Percentiles rank a stretch among this genome's conserved stretches.
Evolutionary conservation across 2,329 filamentous ascomycete genomes (phyloP).

Genomic region (Diaporthe amygdali): DNA sequence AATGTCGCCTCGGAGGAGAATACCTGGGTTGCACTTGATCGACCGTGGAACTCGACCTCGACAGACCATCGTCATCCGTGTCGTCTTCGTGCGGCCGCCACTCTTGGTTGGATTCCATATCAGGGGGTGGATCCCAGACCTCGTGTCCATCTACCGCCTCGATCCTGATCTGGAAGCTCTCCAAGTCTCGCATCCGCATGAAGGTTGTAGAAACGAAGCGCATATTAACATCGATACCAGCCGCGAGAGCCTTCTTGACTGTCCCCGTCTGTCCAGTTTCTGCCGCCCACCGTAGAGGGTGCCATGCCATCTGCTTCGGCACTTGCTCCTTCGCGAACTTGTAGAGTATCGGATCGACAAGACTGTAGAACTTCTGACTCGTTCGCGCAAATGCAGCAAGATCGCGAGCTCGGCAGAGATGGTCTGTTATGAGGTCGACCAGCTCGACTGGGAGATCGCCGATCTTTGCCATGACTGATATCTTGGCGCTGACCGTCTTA

Average conservation of each 20-base stretch:
- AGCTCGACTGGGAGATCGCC: constrained; percentile 33
- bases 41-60: neutral
- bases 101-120: neutral
- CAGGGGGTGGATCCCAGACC: neutral
- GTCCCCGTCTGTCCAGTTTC: constrained; percentile 31
- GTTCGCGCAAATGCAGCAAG: constrained; percentile 31
- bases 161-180: neutral
- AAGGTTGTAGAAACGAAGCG: constrained; percentile 24
- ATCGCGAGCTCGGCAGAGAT: constrained; percentile 30
- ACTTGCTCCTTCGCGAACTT: constrained; percentile 24
- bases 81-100: constrained; percentile 13
- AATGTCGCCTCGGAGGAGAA: neutral
- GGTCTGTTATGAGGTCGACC: constrained; percentile 31
- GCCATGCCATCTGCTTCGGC: constrained; percentile 22
- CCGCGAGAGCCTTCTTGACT: constrained; percentile 30
- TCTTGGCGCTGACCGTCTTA: neutral
- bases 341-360: constrained; percentile 33
- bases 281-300: constrained; percentile 33
- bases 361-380: constrained; percentile 30
- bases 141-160: neutral
- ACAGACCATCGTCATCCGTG: neutral
- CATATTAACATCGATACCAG: constrained; percentile 31
- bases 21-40: neutral
- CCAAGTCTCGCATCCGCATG: constrained; percentile 7
- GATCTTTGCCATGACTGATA: neutral